Percentiles rank a stretch among this genome's conserved stretches.
phyloP scores from a whole-genome alignment of 163 green algal species.

The Scenedesmus sp. region DNA sequence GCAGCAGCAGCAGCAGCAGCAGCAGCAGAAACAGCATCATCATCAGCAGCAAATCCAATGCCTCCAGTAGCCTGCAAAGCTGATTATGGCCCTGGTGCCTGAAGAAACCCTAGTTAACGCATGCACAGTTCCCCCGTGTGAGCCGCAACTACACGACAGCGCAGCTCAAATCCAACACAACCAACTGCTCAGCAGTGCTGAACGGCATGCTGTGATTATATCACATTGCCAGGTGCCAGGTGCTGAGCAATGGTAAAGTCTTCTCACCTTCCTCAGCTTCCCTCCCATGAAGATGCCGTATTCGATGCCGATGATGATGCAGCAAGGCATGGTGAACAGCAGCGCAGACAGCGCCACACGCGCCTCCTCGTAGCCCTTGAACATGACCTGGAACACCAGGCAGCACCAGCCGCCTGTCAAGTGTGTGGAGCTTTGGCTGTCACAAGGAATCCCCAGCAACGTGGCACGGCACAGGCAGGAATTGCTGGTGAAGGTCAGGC shows the following conservation, averaged over 20 bases:
- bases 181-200: too few relatives aligned
- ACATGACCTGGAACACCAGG: slow-evolving; percentile 33
- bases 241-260: too few relatives aligned
- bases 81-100: too few relatives aligned
- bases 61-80: not conserved
- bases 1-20: not conserved
- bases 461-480: too few relatives aligned
- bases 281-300: slow-evolving; percentile 47
- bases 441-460: too few relatives aligned
- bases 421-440: not conserved
- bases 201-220: too few relatives aligned
- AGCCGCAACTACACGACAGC: too few relatives aligned
- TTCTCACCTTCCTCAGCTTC: slow-evolving; percentile 26
- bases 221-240: too few relatives aligned
- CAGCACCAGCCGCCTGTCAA: not conserved
- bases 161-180: too few relatives aligned
- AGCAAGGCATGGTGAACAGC: slow-evolving; percentile 55
- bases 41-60: not conserved
- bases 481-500: too few relatives aligned
- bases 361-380: slow-evolving; percentile 58
- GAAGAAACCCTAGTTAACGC: too few relatives aligned
- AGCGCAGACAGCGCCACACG: slow-evolving; percentile 47
- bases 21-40: not conserved
- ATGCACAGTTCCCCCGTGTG: too few relatives aligned
- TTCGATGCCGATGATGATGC: slow-evolving; percentile 48